These are phyloP conservation scores for Chaetomiaceae sp. DNA, from an alignment of 2,329 filamentous ascomycete species.

Conservation along the genomic window DNA sequence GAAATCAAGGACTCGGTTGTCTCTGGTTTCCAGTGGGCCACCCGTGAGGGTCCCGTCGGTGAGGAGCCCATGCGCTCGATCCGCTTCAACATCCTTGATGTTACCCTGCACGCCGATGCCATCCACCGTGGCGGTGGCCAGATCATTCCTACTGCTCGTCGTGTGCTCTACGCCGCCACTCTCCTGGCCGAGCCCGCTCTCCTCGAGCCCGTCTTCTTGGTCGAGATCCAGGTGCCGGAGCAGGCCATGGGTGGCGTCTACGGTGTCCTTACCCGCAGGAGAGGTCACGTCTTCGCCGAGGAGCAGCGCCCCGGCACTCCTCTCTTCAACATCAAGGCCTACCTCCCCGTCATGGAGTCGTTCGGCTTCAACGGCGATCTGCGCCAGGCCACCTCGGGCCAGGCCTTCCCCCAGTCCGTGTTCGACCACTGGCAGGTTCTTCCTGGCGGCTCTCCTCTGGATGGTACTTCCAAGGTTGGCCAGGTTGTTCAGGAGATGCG, in stretches of 20 bases:
- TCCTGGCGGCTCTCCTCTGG: constrained; percentile 87
- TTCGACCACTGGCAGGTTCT: constrained; percentile 99
- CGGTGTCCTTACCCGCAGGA: constrained; percentile 92
- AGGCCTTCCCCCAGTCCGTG: constrained; percentile 98
- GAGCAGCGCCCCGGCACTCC: constrained; percentile 98
- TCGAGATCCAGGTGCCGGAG: constrained; percentile 99
- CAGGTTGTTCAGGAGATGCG: constrained; percentile 82
- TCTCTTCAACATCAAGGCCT: constrained; percentile 82
- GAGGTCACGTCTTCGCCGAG: constrained; percentile 99
- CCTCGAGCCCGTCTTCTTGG: constrained; percentile 96
- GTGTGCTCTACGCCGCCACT: constrained; percentile 90
- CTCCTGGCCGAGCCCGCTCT: constrained; percentile 89
- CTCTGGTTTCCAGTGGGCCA: constrained; percentile 99
- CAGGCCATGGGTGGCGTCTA: constrained; percentile 99
- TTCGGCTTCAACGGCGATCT: constrained; percentile 95
- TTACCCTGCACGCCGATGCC: constrained; percentile 98
- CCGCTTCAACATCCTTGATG: constrained; percentile 99
- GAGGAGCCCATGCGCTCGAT: constrained; percentile 97
- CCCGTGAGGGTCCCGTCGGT: constrained; percentile 92
- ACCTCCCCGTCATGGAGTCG: constrained; percentile 40
- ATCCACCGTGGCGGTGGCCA: constrained; percentile 99
- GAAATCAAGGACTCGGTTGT: constrained; percentile 99
- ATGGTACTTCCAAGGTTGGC: constrained; percentile 76
- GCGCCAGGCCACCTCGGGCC: constrained; percentile 85
- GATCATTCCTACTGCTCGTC: constrained; percentile 95